Base-by-base conservation (phyloP, 1,284 basidiomycete genomes). In the Ceratobasidium sp. region DNA sequence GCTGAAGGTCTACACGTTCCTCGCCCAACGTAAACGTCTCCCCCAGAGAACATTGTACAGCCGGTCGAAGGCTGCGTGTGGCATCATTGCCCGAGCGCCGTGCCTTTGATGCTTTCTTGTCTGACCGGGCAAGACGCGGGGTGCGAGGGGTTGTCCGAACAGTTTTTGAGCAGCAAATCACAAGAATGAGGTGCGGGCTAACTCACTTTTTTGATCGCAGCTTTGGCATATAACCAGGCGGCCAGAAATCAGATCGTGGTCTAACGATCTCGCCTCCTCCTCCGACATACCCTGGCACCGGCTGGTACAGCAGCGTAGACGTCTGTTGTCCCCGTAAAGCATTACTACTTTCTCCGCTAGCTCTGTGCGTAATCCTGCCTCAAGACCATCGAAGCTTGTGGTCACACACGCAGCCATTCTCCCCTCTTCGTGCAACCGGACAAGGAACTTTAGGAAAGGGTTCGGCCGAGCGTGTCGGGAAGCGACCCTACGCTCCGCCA, bases 241-340 rank as follows among this genome's bases (percentile, higher is more conserved):
- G 5, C 15, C 8, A 2, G 6, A 43, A 9, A 43, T 4, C 1
- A 66, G 15, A 1, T 32, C 43, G 0, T 2, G 2, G 19, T 67
- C 73, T 11, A 75, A 62, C 25, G 34, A 13, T 17, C 2, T 34
- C 1, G 51, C 59, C 25, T 49, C 51, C 13, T 25, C 34, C 34
- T 37, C 46, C 7, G 29, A 1, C 17, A 59, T 2, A 1, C 51
- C 52, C 5, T 29, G 6, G 17, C 73, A 76, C 13, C 13, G 15
- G 0, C 19, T 22, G 17, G 19, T n/a, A 22, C 37, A 46, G n/a
- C 73, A 76, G 0, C 54, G 17, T 1, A 76, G 29, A 1, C 9
- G 1, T 25, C 64, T n/a, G 52, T 76, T 76, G 32, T 67, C 64
- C 9, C 73, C 73, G 11, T 46, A 49, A 8, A 76, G 25, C 62